Evolutionary conservation across 768 basidiomycete genomes (phyloP).

Genomic region (Leccinum pellstonianum): DNA sequence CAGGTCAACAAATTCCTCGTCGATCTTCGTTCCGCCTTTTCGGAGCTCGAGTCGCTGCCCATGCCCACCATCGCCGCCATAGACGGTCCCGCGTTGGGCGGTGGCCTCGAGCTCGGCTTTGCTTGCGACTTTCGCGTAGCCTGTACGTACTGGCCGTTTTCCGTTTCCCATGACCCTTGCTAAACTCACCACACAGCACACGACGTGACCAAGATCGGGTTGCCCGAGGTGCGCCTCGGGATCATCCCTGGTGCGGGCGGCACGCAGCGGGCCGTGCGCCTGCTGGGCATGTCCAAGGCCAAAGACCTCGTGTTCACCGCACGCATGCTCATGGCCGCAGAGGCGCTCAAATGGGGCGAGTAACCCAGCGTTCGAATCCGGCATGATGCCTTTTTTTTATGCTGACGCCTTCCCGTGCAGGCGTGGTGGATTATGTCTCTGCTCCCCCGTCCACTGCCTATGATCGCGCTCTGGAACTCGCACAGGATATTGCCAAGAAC

Average conservation of each 20-base stretch:
- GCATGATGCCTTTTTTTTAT: background rate
- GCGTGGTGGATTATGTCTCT: slow-evolving; percentile 82
- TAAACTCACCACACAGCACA: slow-evolving; percentile 43
- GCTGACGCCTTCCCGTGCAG: slow-evolving; percentile 37
- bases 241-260: slow-evolving; percentile 93
- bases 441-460: slow-evolving; percentile 56
- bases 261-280: slow-evolving; percentile 76
- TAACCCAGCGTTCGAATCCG: background rate
- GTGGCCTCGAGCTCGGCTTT: slow-evolving; percentile 85
- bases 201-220: slow-evolving; percentile 77
- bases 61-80: slow-evolving; percentile 92
- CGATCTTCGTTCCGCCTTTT: slow-evolving; percentile 68
- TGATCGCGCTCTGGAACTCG: slow-evolving; percentile 70
- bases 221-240: slow-evolving; percentile 77
- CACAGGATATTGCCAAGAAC: slow-evolving; percentile 61
- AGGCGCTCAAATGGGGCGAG: slow-evolving; percentile 72
- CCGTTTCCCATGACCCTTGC: background rate
- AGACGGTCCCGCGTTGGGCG: slow-evolving; percentile 90
- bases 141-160: slow-evolving; percentile 46
- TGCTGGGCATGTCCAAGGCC: slow-evolving; percentile 76
- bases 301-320: slow-evolving; percentile 88
- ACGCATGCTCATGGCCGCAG: slow-evolving; percentile 58
- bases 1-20: slow-evolving; percentile 79
- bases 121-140: slow-evolving; percentile 91
- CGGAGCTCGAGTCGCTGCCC: slow-evolving; percentile 75